Evolutionary conservation across 2,329 filamentous ascomycete species (phyloP).

Genomic region (Pseudophaeomoniella oleicola): DNA sequence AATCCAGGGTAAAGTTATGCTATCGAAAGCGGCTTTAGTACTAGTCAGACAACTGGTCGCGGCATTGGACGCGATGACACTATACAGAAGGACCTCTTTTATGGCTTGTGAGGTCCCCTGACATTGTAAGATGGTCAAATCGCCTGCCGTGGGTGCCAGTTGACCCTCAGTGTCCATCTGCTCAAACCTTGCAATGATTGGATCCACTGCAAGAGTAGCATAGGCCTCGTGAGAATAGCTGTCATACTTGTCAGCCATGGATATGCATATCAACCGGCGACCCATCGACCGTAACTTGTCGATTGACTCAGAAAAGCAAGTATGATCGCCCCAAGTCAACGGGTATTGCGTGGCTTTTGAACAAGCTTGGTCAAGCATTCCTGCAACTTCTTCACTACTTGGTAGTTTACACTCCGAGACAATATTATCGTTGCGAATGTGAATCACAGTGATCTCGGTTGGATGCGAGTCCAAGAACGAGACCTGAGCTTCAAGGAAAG

Average conservation of each 20-base stretch:
- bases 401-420: constrained; percentile 32
- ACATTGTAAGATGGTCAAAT: constrained; percentile 31
- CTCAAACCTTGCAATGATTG: constrained; percentile 23
- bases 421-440: constrained; percentile 36
- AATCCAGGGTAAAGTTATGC: constrained; percentile 34
- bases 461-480: constrained; percentile 25
- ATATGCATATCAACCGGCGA: too few species aligned
- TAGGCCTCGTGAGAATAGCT: constrained; percentile 28
- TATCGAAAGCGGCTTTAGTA: constrained; percentile 34
- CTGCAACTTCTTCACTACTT: too few species aligned
- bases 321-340: too few species aligned
- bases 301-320: too few species aligned
- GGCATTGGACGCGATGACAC: constrained; percentile 29
- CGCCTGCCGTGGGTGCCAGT: constrained; percentile 12
- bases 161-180: constrained; percentile 17
- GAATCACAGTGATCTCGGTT: constrained; percentile 34
- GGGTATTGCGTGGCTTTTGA: too few species aligned
- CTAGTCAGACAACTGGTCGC: constrained; percentile 30
- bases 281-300: too few species aligned
- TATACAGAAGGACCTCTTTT: constrained; percentile 30
- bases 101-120: constrained; percentile 39
- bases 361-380: too few species aligned
- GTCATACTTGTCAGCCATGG: too few species aligned
- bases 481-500: constrained; percentile 27
- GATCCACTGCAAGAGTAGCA: constrained; percentile 24